Percentiles rank a stretch among this genome's conserved stretches.
Conservation (phyloP, 2,329 filamentous ascomycete species). For the Biscogniauxia mediterranea region DNA sequence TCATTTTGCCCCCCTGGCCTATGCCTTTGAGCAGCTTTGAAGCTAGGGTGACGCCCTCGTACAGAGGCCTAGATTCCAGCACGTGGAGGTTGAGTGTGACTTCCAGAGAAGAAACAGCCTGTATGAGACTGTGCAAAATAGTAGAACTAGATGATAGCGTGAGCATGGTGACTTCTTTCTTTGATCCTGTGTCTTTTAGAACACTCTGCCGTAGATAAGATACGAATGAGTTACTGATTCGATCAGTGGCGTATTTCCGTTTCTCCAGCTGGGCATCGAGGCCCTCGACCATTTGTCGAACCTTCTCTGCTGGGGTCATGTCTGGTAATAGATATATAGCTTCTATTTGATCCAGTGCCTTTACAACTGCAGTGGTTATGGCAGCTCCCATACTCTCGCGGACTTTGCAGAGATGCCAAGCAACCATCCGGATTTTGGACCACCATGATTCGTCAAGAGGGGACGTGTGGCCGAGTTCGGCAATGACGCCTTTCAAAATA, state of each 20-base stretch:
- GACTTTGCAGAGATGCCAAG: conserved; percentile 64
- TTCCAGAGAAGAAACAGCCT: conserved; percentile 35
- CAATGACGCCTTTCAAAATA: conserved; percentile 47
- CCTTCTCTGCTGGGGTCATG: conserved; percentile 24
- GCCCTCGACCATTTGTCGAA: conserved; percentile 25
- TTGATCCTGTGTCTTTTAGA: background rate
- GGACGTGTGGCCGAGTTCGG: conserved; percentile 29
- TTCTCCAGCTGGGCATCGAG: conserved; percentile 22
- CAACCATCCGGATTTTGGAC: conserved; percentile 51
- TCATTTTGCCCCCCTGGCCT: conserved; percentile 14
- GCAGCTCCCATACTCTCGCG: conserved; percentile 65
- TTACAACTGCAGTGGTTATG: conserved; percentile 50
- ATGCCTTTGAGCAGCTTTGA: conserved; percentile 33
- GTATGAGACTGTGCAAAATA: conserved; percentile 48
- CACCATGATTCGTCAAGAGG: conserved; percentile 47
- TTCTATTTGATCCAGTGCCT: conserved; percentile 42
- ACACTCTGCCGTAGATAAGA: conserved; percentile 31
- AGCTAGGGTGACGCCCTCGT: conserved; percentile 60
- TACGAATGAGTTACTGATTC: conserved; percentile 37
- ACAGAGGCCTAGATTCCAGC: conserved; percentile 66
- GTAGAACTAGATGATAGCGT: conserved; percentile 65
- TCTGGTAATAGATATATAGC: conserved; percentile 14
- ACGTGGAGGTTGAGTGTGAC: conserved; percentile 54
- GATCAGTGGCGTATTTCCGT: conserved; percentile 16
- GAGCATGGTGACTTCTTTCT: conserved; percentile 45